These are phyloP conservation scores for Prototheca wickerhamii DNA, from an alignment of 163 green algal species.

Conservation along the genomic window DNA sequence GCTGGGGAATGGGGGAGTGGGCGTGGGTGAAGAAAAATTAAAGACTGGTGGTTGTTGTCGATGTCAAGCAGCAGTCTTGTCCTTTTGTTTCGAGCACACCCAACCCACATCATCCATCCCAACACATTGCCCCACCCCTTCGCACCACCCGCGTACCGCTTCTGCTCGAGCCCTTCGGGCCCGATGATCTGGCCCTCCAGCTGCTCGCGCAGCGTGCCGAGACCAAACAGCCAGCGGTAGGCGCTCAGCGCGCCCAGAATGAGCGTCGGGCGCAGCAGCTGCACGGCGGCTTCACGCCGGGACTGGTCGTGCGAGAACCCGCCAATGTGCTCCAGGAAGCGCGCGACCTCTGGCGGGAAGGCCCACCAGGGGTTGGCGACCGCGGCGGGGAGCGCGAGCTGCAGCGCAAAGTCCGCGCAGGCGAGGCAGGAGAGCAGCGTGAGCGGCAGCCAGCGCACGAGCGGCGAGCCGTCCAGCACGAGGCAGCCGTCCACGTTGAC, in stretches of 20 bases:
- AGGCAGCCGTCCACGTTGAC: not conserved
- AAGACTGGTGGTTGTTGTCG: too few relatives aligned
- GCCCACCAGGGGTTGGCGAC: constrained; percentile 3
- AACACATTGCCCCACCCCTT: not conserved
- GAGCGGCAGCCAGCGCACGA: constrained; percentile 30
- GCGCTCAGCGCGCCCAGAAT: constrained; percentile 34
- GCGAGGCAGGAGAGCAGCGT: constrained; percentile 28
- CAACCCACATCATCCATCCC: constrained; percentile 2
- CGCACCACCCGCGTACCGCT: not conserved
- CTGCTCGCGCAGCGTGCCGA: constrained; percentile 12
- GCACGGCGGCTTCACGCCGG: constrained; percentile 15
- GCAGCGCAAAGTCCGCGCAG: constrained; percentile 16
- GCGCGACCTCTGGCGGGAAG: not conserved
- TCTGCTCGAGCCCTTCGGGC: not conserved
- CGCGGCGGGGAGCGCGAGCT: constrained; percentile 11
- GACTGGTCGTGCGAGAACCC: constrained; percentile 18
- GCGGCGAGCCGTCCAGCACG: not conserved
- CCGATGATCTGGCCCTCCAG: constrained; percentile 12
- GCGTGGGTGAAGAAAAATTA: too few relatives aligned
- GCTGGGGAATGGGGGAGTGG: too few relatives aligned
- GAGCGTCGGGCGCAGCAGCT: constrained; percentile 32
- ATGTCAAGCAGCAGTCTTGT: too few relatives aligned
- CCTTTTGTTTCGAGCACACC: too few relatives aligned
- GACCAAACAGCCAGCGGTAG: constrained; percentile 27
- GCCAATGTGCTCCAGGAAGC: constrained; percentile 27